Evolutionary conservation across 495 filamentous ascomycete genomes (phyloP).

Genomic region (Peziza echinospora): DNA sequence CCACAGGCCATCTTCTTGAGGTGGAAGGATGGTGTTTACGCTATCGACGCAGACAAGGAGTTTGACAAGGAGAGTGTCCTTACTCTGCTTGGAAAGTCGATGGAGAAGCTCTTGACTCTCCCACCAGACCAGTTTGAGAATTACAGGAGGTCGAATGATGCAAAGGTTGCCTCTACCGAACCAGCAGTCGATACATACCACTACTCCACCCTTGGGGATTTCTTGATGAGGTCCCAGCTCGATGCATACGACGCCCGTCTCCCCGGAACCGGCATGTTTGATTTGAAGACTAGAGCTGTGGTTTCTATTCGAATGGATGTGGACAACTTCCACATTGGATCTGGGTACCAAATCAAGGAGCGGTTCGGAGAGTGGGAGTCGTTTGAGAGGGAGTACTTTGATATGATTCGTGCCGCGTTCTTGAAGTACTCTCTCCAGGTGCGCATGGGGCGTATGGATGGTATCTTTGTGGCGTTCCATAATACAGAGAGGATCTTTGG

Average conservation of each 20-base stretch:
- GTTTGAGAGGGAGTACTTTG: conserved; percentile 85
- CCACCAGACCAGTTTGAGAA: conserved; percentile 61
- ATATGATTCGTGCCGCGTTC: conserved; percentile 89
- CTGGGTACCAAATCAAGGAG: conserved; percentile 68
- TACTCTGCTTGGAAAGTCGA: conserved; percentile 73
- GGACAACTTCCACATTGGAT: conserved; percentile 43
- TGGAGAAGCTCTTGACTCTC: conserved; percentile 89
- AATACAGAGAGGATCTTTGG: conserved; percentile 91
- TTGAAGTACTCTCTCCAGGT: conserved; percentile 94
- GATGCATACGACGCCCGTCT: conserved; percentile 75
- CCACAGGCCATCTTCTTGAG: conserved; percentile 69
- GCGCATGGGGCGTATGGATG: conserved; percentile 92
- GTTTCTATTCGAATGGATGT: conserved; percentile 74
- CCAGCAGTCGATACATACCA: conserved; percentile 52
- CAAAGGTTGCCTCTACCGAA: conserved; percentile 40
- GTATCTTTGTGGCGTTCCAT: conserved; percentile 95
- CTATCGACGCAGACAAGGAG: conserved; percentile 96
- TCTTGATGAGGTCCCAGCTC: conserved; percentile 87
- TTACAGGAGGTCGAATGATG: conserved; percentile 41
- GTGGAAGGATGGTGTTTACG: conserved; percentile 47
- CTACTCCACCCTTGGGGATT: conserved; percentile 71
- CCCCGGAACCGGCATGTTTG: conserved; percentile 87
- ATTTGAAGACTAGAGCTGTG: conserved; percentile 87
- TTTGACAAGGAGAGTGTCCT: conserved; percentile 69
- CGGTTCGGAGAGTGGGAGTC: conserved; percentile 61